Evolutionary conservation across 768 basidiomycete genomes (phyloP), one percentile per base, ranked within the genome.

Genomic region (Lyophyllum shimeji): DNA sequence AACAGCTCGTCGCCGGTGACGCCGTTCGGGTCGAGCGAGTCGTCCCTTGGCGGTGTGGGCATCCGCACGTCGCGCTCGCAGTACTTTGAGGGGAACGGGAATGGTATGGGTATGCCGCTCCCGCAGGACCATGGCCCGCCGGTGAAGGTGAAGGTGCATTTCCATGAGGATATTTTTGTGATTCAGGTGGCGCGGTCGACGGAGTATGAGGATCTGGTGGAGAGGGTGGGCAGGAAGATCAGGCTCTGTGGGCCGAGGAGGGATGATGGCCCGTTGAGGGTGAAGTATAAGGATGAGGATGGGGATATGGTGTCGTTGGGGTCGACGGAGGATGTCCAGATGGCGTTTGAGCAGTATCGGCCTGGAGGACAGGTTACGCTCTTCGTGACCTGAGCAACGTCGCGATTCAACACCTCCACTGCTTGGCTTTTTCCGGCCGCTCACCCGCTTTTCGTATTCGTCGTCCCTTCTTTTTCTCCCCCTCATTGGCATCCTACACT

Each of bases 101-200:
- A n/a, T n/a, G n/a, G n/a, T n/a, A n/a, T n/a, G n/a, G n/a, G 62
- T 60, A 9, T 55, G 50, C 34, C 57, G 21, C 65, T 50, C 23
- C 31, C 47, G 6, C 34, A 6, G 7, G 4, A 4, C 5, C 29
- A 5, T 18, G 53, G 51, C 20, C 71, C 76, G 4, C 82, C 87
- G 11, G 87, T 98, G 42, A 93, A 95, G 68, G 86, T 98, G 67
- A 96, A 96, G 73, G 93, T 98, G 51, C 90, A 92, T 70, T 98
- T 90, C 76, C 86, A 93, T 65, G 91, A 95, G 63, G 95, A 97
- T 68, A 90, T 97, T 45, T 98, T 98, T 67, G 89, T 96, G 59
- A 91, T 98, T 55, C 90, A 93, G 71, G 93, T 96, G 23, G 82
- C 90, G 42, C 82, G 87, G 58, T 72, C 77, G 58, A 92, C 91